These are phyloP conservation scores for Saccharum spontaneum DNA, from an alignment of 176 grass and related monocot species.

Conservation along the genomic window DNA sequence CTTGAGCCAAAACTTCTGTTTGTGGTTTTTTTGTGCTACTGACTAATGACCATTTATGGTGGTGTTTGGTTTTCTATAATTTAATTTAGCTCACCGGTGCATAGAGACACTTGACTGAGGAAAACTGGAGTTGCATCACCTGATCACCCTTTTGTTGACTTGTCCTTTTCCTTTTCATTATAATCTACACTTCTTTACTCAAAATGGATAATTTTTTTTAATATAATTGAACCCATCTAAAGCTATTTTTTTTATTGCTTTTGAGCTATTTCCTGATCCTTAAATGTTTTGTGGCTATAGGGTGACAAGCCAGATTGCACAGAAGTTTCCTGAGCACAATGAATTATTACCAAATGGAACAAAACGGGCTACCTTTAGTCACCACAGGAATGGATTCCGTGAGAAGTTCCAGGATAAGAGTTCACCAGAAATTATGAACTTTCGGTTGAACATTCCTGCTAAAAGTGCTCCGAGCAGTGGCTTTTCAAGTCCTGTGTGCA, in stretches of 20 bases:
- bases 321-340: conserved; percentile 49
- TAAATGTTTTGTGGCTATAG: conserved; percentile 43
- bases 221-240: background rate
- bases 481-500: conserved; percentile 66
- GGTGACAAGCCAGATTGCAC: conserved; percentile 40
- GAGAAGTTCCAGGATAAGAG: conserved; percentile 59
- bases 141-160: background rate
- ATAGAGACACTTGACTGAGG: background rate
- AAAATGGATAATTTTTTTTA: background rate
- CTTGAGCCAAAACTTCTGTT: background rate
- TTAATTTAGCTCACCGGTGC: background rate
- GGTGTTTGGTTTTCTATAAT: background rate
- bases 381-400: conserved; percentile 38
- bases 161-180: background rate
- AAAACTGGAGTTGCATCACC: background rate
- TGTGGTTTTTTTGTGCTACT: background rate
- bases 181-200: background rate
- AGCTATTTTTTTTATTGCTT: conserved; percentile 1
- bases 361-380: conserved; percentile 36
- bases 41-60: background rate
- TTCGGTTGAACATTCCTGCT: conserved; percentile 70
- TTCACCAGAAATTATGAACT: conserved; percentile 53
- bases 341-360: conserved; percentile 37
- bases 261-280: conserved; percentile 16
- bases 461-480: conserved; percentile 84